These are phyloP conservation scores for Oxyria digyna DNA, from an alignment of 148 eudicot genomes.

Conservation along the genomic window DNA sequence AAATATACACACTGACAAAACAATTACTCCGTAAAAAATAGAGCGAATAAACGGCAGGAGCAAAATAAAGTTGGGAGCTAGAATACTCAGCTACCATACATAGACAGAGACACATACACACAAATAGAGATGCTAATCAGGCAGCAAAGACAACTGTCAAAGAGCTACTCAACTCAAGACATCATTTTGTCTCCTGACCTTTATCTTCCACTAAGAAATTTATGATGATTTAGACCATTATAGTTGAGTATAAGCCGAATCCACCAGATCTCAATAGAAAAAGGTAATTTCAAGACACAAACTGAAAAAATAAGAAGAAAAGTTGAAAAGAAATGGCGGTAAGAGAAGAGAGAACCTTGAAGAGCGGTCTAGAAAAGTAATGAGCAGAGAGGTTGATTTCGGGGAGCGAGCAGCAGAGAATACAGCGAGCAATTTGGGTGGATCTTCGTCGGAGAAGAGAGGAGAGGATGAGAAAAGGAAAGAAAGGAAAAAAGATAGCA, in stretches of 20 bases:
- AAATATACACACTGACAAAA: background rate
- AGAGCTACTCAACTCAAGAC: background rate
- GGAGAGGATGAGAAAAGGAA: constrained; percentile 10
- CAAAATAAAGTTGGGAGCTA: background rate
- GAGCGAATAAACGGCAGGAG: background rate
- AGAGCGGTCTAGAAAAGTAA: background rate
- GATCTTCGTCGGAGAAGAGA: constrained; percentile 11
- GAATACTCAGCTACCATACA: background rate
- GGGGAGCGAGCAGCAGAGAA: constrained; percentile 4
- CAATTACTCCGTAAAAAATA: no score
- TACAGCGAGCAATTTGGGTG: constrained; percentile 6
- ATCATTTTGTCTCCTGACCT: background rate
- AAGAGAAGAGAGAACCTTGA: constrained; percentile 10
- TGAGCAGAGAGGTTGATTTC: constrained; percentile 8
- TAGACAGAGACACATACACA: background rate
- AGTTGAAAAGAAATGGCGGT: constrained; percentile 8
- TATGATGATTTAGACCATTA: background rate
- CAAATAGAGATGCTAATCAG: background rate
- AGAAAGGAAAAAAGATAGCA: constrained; percentile 29
- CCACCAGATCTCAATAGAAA: background rate
- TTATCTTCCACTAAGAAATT: background rate
- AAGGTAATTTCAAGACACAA: background rate
- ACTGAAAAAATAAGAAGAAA: no score
- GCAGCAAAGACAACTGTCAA: background rate
- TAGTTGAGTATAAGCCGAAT: background rate